Evolutionary conservation across 192 early-diverging fungal species (phyloP).

Genomic region (Podila clonocystis): DNA sequence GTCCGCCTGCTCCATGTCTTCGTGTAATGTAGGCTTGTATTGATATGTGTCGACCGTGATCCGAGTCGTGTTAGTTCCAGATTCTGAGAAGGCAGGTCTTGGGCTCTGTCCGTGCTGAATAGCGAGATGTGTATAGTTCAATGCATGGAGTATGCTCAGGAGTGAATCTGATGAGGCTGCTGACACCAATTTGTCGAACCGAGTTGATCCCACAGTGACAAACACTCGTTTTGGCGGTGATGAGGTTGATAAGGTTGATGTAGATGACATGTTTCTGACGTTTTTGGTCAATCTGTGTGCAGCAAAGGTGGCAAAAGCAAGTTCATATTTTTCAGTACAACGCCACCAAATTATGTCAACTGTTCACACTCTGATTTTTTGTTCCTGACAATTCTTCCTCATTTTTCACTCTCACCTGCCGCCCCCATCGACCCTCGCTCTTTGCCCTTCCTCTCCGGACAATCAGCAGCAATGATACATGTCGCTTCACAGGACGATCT

Average conservation of each 20-base stretch:
- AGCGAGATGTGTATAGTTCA: slow-evolving; percentile 64
- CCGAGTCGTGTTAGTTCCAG: slow-evolving; percentile 11
- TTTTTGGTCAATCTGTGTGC: background rate
- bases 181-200: slow-evolving; percentile 80
- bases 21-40: slow-evolving; percentile 63
- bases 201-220: slow-evolving; percentile 93
- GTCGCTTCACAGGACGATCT: slow-evolving; percentile 27
- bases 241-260: background rate
- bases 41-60: slow-evolving; percentile 58
- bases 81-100: slow-evolving; percentile 22
- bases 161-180: slow-evolving; percentile 56
- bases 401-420: background rate
- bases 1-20: slow-evolving; percentile 70
- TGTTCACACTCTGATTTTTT: background rate
- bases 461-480: background rate
- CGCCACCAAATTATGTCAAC: background rate
- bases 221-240: slow-evolving; percentile 56
- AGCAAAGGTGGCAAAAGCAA: background rate
- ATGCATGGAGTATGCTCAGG: slow-evolving; percentile 54
- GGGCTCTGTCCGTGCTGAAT: slow-evolving; percentile 75
- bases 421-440: background rate
- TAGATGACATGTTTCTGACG: background rate
- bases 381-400: background rate
- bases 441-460: background rate
- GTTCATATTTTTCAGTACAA: background rate